phyloP scores from a whole-genome alignment of 108 stramenopile genomes.

The Nitzschia palea region DNA sequence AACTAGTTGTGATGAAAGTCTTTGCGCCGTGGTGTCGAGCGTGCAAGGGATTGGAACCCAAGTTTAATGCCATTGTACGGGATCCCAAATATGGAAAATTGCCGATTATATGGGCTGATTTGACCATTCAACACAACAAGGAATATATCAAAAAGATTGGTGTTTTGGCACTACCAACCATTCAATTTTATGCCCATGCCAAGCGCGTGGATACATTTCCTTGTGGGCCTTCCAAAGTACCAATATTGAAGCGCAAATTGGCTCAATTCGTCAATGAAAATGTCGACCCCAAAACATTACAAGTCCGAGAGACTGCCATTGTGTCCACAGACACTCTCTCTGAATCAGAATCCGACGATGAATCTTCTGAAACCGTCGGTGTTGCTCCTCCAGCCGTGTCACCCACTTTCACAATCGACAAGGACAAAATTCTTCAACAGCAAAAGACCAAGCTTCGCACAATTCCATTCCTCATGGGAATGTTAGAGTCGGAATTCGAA shows the following conservation, averaged over 20 bases:
- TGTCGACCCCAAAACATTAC: slow-evolving; percentile 48
- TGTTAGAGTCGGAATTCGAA: slow-evolving; percentile 71
- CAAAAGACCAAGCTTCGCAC: slow-evolving; percentile 27
- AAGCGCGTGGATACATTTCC: slow-evolving; percentile 77
- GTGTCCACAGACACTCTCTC: background rate
- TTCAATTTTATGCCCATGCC: slow-evolving; percentile 70
- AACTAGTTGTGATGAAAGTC: slow-evolving; percentile 81
- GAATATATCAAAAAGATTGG: slow-evolving; percentile 74
- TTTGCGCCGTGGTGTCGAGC: slow-evolving; percentile 86
- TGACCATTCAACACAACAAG: slow-evolving; percentile 79
- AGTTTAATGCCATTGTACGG: slow-evolving; percentile 67
- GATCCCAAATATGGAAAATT: slow-evolving; percentile 53
- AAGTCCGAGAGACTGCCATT: background rate
- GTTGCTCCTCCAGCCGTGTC: too few relatives aligned
- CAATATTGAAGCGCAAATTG: slow-evolving; percentile 79
- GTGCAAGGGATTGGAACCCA: slow-evolving; percentile 66
- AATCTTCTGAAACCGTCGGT: too few relatives aligned
- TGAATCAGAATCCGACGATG: too few relatives aligned
- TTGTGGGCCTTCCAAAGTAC: slow-evolving; percentile 86
- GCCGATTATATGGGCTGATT: slow-evolving; percentile 66
- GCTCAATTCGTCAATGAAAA: slow-evolving; percentile 57
- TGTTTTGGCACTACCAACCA: slow-evolving; percentile 74
- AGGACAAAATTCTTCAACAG: slow-evolving; percentile 16
- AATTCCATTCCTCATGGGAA: slow-evolving; percentile 61
- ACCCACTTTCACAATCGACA: too few relatives aligned